Evolutionary conservation across 2,329 filamentous ascomycete genomes (phyloP), one percentile per base, ranked within the genome.

Genomic region (Hypomyces perniciosus): DNA sequence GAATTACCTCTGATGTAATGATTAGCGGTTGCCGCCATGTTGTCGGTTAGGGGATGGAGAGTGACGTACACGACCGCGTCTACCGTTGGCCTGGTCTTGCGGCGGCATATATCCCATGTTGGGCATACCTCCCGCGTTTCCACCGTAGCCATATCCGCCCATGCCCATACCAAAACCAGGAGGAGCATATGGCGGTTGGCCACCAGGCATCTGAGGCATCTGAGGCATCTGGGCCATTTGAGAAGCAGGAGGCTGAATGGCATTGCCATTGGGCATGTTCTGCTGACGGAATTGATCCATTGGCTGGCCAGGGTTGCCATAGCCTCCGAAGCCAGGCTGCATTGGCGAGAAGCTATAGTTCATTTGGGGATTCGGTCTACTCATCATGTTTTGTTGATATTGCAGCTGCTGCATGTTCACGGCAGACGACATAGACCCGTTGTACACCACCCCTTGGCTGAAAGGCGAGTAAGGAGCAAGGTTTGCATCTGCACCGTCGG

Each of bases 381-480:
- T 72, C 65, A 84, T 72, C 69, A 83, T 73, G 59, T 64, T 72
- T 61, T 82, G 80, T 62, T 82, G 80, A 60, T 79, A 83, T 55
- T 81, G 79, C 57, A 83, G 62, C 57, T 77, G 79, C 61, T 79
- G 75, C 53, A 82, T 64, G 57, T 70, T 74, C 56, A 74, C 73
- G 41, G 67, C 61, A 4, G 76, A 71, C 55, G 66, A 56, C 60
- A 81, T 72, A 26, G 74, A 68, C 29, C 71, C 69, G 56, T 71
- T 74, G 65, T 75, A 84, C 70, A 83, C 75, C 41, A 75, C 68
- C 42, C 69, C 71, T 60, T 78, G 78, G 20, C 73, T 69, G 47
- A 74, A 83, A 26, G 72, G 62, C 5, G 74, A 72, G 65, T 78
- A 83, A 5, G 74, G 67, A 4, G 74, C 65, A 56, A 79, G 67